Evolutionary conservation across 257 asterid species (phyloP).

Genomic region (Solanum habrochaites): DNA sequence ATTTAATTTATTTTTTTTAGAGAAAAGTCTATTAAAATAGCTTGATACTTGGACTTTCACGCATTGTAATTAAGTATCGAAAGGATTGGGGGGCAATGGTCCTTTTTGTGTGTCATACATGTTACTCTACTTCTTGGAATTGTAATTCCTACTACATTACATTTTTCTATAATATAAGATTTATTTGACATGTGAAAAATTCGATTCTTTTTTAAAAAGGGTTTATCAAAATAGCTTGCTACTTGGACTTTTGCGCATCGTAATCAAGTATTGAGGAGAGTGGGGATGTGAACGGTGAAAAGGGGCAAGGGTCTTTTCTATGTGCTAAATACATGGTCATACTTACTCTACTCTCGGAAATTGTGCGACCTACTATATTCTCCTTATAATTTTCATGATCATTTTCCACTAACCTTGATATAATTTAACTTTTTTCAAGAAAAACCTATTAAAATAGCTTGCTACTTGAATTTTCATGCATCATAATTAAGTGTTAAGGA

Average conservation of each 20-base stretch:
- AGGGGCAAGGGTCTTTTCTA: neutral
- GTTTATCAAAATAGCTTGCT: neutral
- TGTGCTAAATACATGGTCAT: neutral
- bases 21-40: too few relatives aligned
- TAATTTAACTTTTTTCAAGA: too few relatives aligned
- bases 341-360: neutral
- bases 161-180: neutral
- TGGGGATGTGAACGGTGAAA: neutral
- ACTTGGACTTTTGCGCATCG: neutral
- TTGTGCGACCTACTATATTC: neutral
- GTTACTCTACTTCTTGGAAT: too few relatives aligned
- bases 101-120: too few relatives aligned
- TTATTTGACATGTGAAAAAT: neutral
- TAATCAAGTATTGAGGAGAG: neutral
- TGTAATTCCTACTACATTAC: too few relatives aligned
- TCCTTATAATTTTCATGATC: neutral
- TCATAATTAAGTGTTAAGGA: too few relatives aligned
- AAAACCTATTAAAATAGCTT: too few relatives aligned
- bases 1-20: neutral
- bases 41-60: too few relatives aligned
- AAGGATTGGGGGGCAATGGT: too few relatives aligned
- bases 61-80: too few relatives aligned
- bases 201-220: rapidly evolving
- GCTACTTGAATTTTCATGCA: too few relatives aligned
- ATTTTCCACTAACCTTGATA: neutral